Percentiles rank a stretch among this genome's conserved stretches.
Evolutionary conservation across 768 basidiomycete species (phyloP).

Genomic region (Exsudoporus frostii): DNA sequence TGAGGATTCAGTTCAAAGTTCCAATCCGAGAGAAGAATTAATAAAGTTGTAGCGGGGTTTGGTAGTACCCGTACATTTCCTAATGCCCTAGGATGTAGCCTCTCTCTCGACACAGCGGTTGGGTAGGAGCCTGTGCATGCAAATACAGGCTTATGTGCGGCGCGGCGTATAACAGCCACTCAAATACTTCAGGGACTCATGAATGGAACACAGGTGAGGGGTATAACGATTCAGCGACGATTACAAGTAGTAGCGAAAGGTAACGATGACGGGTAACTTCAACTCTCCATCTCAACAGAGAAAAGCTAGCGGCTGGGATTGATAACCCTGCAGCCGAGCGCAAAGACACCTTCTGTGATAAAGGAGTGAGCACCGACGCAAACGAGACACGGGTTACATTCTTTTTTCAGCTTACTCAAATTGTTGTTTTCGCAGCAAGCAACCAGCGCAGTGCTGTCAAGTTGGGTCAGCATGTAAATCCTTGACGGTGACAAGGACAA

Average conservation of each 20-base stretch:
- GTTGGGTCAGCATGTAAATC: background rate
- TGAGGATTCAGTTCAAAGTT: too few relatives aligned
- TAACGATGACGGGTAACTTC: background rate
- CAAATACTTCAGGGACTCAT: background rate
- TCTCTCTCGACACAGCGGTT: too few relatives aligned
- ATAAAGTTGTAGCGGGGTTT: too few relatives aligned
- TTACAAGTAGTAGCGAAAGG: background rate
- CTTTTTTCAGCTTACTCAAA: background rate
- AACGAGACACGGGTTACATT: background rate
- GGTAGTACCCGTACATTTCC: too few relatives aligned
- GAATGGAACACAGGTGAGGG: background rate
- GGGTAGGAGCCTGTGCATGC: too few relatives aligned
- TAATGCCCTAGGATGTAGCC: too few relatives aligned
- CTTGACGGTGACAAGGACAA: background rate
- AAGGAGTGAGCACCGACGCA: background rate
- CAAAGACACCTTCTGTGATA: background rate
- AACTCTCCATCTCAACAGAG: background rate
- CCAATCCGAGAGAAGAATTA: too few relatives aligned
- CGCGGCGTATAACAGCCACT: too few relatives aligned
- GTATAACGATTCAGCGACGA: background rate
- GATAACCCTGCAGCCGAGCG: background rate
- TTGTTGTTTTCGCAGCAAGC: background rate
- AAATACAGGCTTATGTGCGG: background rate
- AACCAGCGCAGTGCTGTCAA: background rate
- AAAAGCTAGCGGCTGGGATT: background rate